Evolutionary conservation across 345 rosid species (phyloP), one percentile per base, ranked within the genome.

Genomic region (Populus simonii): DNA sequence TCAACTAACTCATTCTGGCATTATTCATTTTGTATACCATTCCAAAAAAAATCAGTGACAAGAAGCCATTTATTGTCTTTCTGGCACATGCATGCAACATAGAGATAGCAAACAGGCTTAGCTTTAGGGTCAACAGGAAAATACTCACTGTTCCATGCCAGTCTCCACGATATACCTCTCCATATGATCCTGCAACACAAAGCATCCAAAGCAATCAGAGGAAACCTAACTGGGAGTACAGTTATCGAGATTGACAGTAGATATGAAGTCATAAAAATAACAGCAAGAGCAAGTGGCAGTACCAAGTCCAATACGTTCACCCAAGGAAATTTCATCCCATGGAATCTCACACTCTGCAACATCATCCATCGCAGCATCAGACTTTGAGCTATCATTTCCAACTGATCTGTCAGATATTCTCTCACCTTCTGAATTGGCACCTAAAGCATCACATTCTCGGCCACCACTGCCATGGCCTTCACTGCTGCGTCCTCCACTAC

Each of bases 141-240:
- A 68, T 74, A 90, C 98, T 91, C 87, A 94, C 98, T 72, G 98
- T 94, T 87, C 97, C 98, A 87, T 89, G 96, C 98, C 98, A 94
- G 33, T 94, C 96, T 79, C 96, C 98, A 53, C 88, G 94, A 86
- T 94, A 94, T 72, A 94, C 97, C 85, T 94, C 98, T 57, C 98
- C 98, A 70, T 94, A 94, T 65, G 98, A 94, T 80, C 98, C 98
- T 94, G 87, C 81, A 88, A 73, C 70, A 84, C 71, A 84, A 81
- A 76, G 43, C 72, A 84, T 61, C 39, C 70, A 68, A 77, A 78
- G 20, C 17, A 43, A 74, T 78, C 17, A 74, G 55, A 59, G 36
- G 49, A 67, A 27, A 47, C n/a, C n/a, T 59, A 17, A 31, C 13
- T 61, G 29, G 76, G 27, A 67, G 41, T 68, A 77, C 41, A 45